Evolutionary conservation across 2,329 filamentous ascomycete species (phyloP).

Genomic region (Corynespora cassiicola): DNA sequence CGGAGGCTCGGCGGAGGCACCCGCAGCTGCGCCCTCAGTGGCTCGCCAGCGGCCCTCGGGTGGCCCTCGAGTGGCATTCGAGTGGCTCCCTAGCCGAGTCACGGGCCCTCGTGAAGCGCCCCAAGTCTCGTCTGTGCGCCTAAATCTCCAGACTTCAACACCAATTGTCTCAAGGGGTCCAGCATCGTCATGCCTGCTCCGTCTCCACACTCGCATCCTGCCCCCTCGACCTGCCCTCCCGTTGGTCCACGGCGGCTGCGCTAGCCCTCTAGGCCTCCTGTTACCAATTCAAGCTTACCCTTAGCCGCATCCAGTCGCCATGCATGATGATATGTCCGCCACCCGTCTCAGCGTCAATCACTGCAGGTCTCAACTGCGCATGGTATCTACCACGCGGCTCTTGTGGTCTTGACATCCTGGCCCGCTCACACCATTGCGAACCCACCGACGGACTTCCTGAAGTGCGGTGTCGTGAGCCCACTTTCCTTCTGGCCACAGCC

Average conservation of each 20-base stretch:
- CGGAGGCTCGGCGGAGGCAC: conserved; percentile 1
- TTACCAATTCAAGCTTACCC: conserved; percentile 26
- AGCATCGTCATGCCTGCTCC: conserved; percentile 31
- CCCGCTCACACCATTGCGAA: conserved; percentile 39
- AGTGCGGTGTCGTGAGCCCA: conserved; percentile 23
- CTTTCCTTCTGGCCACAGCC: conserved; percentile 20
- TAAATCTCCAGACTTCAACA: conserved; percentile 35
- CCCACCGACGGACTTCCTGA: conserved; percentile 18
- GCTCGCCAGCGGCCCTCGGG: no score
- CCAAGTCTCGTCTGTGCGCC: conserved; percentile 29
- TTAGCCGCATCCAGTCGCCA: conserved; percentile 22
- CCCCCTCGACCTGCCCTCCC: conserved; percentile 20
- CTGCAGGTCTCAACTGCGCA: conserved; percentile 38
- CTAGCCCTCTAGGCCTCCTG: conserved; percentile 18
- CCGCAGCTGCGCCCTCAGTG: conserved; percentile 13
- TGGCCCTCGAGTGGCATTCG: no score
- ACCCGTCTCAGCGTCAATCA: conserved; percentile 42
- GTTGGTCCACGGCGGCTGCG: no score
- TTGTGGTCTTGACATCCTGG: conserved; percentile 26
- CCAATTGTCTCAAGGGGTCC: conserved; percentile 47
- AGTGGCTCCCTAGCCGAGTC: conserved; percentile 5
- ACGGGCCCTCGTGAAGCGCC: conserved; percentile 18
- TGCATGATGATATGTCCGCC: conserved; percentile 35
- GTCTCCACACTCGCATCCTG: conserved; percentile 13
- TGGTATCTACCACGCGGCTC: conserved; percentile 33